phyloP scores from a whole-genome alignment of 148 eudicot species.

The Fagopyrum homotropicum region DNA sequence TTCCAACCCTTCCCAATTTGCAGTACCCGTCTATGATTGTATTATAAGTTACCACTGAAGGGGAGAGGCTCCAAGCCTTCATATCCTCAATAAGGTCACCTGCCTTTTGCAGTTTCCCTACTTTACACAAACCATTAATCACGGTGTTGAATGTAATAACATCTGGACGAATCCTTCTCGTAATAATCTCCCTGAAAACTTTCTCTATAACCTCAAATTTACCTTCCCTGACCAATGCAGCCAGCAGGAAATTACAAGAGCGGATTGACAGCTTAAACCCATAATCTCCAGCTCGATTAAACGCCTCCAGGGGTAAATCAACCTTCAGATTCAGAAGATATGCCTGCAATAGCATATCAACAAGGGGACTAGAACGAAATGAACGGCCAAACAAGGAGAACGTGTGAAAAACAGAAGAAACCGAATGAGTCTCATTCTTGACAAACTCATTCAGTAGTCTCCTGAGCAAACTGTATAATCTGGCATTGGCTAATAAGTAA shows the following conservation, averaged over 20 bases:
- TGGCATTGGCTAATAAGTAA: constrained; percentile 29
- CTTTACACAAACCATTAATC: constrained; percentile 55
- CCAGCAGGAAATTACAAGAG: constrained; percentile 56
- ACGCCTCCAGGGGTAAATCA: constrained; percentile 51
- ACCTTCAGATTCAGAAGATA: constrained; percentile 32
- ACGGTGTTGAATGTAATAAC: constrained; percentile 52
- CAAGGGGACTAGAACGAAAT: constrained; percentile 33
- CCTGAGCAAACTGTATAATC: constrained; percentile 40
- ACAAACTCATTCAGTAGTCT: constrained; percentile 46
- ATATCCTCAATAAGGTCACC: constrained; percentile 66
- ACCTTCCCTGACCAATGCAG: constrained; percentile 44
- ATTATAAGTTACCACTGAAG: constrained; percentile 63
- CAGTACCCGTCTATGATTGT: constrained; percentile 52
- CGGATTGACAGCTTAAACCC: constrained; percentile 46
- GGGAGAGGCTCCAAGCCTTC: constrained; percentile 45
- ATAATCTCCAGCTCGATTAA: constrained; percentile 62
- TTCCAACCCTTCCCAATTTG: constrained; percentile 54
- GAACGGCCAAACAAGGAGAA: constrained; percentile 25
- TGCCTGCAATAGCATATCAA: constrained; percentile 51
- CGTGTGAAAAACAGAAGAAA: constrained; percentile 40
- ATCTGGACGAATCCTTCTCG: constrained; percentile 49
- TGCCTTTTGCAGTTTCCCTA: constrained; percentile 55
- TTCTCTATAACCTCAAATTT: constrained; percentile 35
- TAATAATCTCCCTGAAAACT: constrained; percentile 51
- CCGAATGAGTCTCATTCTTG: constrained; percentile 24